Conservation (phyloP, 176 grass and related monocot species). For the Hyparrhenia diplandra region DNA sequence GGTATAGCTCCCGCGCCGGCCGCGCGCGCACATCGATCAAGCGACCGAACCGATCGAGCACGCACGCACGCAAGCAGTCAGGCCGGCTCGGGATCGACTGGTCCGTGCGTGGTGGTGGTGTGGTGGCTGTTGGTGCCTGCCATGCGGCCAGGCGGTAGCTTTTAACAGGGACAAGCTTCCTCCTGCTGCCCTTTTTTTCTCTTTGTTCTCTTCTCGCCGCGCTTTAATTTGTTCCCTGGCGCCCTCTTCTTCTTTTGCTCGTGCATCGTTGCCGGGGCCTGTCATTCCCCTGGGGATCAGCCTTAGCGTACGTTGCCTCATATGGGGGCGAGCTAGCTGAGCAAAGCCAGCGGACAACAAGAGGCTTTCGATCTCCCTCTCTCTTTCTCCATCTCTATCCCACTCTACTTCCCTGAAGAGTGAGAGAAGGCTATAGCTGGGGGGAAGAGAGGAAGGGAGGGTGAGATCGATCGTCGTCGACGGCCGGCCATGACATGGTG, state of each 20-base stretch:
- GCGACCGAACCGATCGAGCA: not conserved
- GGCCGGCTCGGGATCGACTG: not conserved
- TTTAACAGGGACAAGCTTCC: slow-evolving; percentile 87
- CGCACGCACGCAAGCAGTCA: not conserved
- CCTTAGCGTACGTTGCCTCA: slow-evolving; percentile 32
- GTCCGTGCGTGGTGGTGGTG: not conserved
- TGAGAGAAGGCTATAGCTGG: not conserved
- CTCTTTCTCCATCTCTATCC: too few species aligned
- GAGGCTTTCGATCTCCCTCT: slow-evolving; percentile 8
- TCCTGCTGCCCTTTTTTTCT: slow-evolving; percentile 55
- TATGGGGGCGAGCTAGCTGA: slow-evolving; percentile 29
- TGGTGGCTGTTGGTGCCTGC: not conserved
- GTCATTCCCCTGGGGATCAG: slow-evolving; percentile 32
- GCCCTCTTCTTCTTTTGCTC: slow-evolving; percentile 1
- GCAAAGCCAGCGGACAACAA: slow-evolving; percentile 20
- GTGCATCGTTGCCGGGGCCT: slow-evolving; percentile 10
- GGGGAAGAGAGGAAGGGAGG: slow-evolving; percentile 24
- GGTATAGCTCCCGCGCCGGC: not conserved
- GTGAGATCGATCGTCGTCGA: not conserved
- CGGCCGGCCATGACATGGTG: slow-evolving; percentile 70
- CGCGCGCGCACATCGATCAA: not conserved
- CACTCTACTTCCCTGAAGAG: not conserved
- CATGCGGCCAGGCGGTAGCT: slow-evolving; percentile 24
- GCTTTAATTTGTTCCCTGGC: slow-evolving; percentile 53
- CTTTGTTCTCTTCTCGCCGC: slow-evolving; percentile 52